These are phyloP conservation scores for Plenodomus lindquistii DNA, from an alignment of 2,329 filamentous ascomycete species.

Conservation along the genomic window DNA sequence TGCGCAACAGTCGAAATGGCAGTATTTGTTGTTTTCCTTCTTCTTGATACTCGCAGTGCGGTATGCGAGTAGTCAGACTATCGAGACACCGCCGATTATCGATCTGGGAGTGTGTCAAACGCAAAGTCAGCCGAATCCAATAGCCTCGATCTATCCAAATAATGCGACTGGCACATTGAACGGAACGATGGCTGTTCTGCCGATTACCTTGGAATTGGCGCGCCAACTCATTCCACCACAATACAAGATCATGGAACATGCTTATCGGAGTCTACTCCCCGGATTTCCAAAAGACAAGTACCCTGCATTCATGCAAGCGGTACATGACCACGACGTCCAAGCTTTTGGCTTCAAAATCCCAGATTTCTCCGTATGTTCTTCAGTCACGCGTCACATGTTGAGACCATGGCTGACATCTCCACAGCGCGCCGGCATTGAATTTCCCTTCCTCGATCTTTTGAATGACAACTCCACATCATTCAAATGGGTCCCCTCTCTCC, in stretches of 20 bases:
- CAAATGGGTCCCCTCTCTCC: slow-evolving; percentile 54
- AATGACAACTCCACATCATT: slow-evolving; percentile 57
- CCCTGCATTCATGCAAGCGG: slow-evolving; percentile 56
- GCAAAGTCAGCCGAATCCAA: slow-evolving; percentile 52
- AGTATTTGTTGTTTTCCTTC: slow-evolving; percentile 34
- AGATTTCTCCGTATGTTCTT: slow-evolving; percentile 54
- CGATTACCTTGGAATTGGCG: slow-evolving; percentile 54
- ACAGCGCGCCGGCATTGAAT: slow-evolving; percentile 57
- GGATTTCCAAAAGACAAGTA: slow-evolving; percentile 57
- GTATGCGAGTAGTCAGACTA: slow-evolving; percentile 22
- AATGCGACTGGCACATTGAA: slow-evolving; percentile 59
- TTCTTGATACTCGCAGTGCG: slow-evolving; percentile 29
- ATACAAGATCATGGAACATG: slow-evolving; percentile 56
- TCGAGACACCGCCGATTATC: slow-evolving; percentile 3
- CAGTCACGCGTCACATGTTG: background rate
- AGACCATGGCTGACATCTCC: slow-evolving; percentile 15
- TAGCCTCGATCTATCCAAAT: slow-evolving; percentile 52
- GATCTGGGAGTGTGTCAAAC: slow-evolving; percentile 23
- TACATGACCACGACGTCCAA: slow-evolving; percentile 58
- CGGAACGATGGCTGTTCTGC: slow-evolving; percentile 57
- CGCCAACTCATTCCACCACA: slow-evolving; percentile 54
- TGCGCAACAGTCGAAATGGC: slow-evolving; percentile 22
- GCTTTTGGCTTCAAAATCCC: slow-evolving; percentile 48
- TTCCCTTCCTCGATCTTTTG: slow-evolving; percentile 60
- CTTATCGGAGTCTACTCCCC: slow-evolving; percentile 54